Conservation (phyloP, 768 basidiomycete species). For the Flagelloscypha sp. region DNA sequence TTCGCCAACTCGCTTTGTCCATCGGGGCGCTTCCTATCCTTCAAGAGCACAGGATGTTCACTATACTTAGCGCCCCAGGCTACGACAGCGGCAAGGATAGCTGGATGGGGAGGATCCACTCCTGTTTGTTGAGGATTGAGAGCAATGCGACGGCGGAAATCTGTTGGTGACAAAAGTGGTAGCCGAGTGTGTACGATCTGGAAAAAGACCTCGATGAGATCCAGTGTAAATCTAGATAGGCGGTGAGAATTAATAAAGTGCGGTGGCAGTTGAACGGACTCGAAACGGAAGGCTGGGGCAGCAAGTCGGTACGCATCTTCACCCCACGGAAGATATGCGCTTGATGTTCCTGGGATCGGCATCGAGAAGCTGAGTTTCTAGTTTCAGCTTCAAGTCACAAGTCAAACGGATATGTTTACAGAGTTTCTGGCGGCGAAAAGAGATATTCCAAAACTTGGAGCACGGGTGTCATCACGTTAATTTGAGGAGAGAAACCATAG, state of each 20-base stretch:
- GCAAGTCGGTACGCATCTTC: constrained; percentile 65
- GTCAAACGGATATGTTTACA: constrained; percentile 10
- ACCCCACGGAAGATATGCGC: constrained; percentile 61
- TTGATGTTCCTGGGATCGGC: constrained; percentile 25
- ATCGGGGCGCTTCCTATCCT: constrained; percentile 62
- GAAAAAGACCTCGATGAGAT: constrained; percentile 92
- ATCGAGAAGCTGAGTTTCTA: constrained; percentile 18
- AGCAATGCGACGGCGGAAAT: constrained; percentile 68
- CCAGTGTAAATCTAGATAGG: constrained; percentile 62
- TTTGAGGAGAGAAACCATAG: constrained; percentile 42
- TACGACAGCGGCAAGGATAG: constrained; percentile 76
- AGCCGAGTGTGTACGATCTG: constrained; percentile 86
- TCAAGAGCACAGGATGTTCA: constrained; percentile 76
- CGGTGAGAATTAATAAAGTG: constrained; percentile 11
- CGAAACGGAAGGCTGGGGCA: constrained; percentile 65
- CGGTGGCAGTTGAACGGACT: constrained; percentile 49
- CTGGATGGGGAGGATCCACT: constrained; percentile 49
- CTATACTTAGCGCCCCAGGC: constrained; percentile 94
- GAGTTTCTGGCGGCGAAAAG: constrained; percentile 61
- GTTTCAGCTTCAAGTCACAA: constrained; percentile 10
- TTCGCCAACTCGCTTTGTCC: constrained; percentile 74
- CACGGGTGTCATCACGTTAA: constrained; percentile 53
- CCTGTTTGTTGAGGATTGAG: constrained; percentile 24
- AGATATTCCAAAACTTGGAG: constrained; percentile 63
- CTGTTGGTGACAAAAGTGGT: constrained; percentile 76